Conservation (phyloP, 768 basidiomycete genomes). For the Suillus hirtellus region DNA sequence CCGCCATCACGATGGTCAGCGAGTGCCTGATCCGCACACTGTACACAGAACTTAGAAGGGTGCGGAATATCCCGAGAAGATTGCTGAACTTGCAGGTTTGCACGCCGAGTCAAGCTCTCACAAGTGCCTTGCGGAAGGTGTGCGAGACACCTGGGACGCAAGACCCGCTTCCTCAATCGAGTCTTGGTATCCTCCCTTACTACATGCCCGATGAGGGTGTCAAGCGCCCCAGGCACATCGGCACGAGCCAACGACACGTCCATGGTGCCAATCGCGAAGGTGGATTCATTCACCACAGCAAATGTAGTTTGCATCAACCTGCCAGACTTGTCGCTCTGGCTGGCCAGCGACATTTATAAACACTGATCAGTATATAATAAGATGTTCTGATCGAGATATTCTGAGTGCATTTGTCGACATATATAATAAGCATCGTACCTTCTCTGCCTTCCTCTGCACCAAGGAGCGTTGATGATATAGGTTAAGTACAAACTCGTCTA, state of each 20-base stretch:
- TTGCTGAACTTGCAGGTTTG: slow-evolving; percentile 3
- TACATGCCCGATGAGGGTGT: neutral
- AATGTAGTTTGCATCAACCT: neutral
- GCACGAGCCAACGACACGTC: neutral
- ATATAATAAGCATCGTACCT: neutral
- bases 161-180: neutral
- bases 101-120: slow-evolving; percentile 1
- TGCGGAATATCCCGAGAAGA: slow-evolving; percentile 1
- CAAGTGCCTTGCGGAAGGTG: neutral
- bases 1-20: neutral
- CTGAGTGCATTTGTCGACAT: neutral
- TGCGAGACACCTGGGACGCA: slow-evolving; percentile 1
- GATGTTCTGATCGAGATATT: neutral
- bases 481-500: neutral
- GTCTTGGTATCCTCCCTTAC: neutral
- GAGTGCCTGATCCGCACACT: neutral
- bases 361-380: neutral
- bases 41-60: neutral
- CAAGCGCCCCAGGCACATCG: neutral
- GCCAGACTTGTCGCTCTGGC: neutral
- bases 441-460: neutral
- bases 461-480: neutral
- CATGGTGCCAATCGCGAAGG: neutral
- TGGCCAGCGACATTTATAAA: neutral
- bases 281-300: neutral